Percentiles rank a stretch among this genome's conserved stretches.
Evolutionary conservation across 371 early-diverging fungal genomes (phyloP).

Genomic region (Mucor piriformis): DNA sequence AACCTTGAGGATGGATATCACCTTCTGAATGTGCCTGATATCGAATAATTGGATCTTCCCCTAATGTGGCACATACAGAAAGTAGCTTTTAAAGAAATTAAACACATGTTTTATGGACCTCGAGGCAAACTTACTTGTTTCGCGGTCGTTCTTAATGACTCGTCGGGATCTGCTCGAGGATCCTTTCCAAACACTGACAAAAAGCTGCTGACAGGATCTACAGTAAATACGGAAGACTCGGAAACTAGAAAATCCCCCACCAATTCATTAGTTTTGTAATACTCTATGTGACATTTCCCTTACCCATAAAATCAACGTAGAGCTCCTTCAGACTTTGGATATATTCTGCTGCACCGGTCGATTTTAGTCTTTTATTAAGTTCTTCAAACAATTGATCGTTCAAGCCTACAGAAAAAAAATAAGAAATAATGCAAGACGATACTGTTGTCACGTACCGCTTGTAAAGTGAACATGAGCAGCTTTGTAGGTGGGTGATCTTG

Average conservation of each 20-base stretch:
- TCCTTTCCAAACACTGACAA: constrained; percentile 60
- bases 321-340: constrained; percentile 76
- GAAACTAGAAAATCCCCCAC: no score
- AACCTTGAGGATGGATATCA: constrained; percentile 56
- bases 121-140: constrained; percentile 57
- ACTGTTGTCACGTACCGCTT: constrained; percentile 64
- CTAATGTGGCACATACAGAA: constrained; percentile 77
- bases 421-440: constrained; percentile 42
- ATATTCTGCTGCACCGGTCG: constrained; percentile 59
- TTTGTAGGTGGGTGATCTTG: constrained; percentile 67
- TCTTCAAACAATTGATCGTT: constrained; percentile 70
- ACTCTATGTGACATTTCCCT: neutral
- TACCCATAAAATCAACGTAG: constrained; percentile 78
- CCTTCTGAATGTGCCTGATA: constrained; percentile 75
- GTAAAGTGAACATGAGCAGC: constrained; percentile 85
- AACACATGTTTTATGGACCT: constrained; percentile 10
- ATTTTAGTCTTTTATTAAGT: constrained; percentile 51
- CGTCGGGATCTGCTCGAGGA: constrained; percentile 46
- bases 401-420: constrained; percentile 69
- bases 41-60: constrained; percentile 87
- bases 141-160: constrained; percentile 68
- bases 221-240: constrained; percentile 83
- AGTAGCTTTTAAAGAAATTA: constrained; percentile 46
- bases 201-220: constrained; percentile 71
- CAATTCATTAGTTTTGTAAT: neutral